phyloP scores from a whole-genome alignment of 2,329 filamentous ascomycete species.

The Septoria linicola region DNA sequence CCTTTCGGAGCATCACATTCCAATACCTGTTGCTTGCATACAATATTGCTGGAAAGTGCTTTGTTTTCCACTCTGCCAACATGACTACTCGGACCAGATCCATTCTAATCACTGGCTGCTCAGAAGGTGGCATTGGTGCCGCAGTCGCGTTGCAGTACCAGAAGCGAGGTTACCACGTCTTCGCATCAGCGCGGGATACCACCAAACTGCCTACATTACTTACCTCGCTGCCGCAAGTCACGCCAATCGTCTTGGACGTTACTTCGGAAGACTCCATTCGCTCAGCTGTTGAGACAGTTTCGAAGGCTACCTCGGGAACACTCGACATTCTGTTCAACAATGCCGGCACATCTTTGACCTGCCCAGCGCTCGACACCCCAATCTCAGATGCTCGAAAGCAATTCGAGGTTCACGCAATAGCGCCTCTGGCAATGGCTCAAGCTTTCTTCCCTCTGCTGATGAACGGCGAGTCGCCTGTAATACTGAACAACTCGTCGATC shows the following conservation, averaged over 20 bases:
- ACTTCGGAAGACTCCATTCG: slow-evolving; percentile 41
- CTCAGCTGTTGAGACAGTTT: slow-evolving; percentile 36
- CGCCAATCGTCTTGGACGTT: slow-evolving; percentile 45
- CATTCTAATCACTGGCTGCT: slow-evolving; percentile 36
- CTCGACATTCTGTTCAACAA: slow-evolving; percentile 53
- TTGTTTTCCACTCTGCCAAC: too few species aligned
- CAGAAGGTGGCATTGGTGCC: slow-evolving; percentile 43
- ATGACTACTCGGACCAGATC: not conserved
- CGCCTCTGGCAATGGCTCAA: slow-evolving; percentile 36
- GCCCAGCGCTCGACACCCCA: slow-evolving; percentile 29
- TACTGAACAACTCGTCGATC: slow-evolving; percentile 21
- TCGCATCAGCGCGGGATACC: slow-evolving; percentile 19
- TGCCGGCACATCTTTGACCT: slow-evolving; percentile 40
- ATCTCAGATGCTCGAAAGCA: slow-evolving; percentile 47
- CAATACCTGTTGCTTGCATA: too few species aligned
- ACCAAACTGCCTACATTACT: slow-evolving; percentile 33
- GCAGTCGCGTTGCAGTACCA: slow-evolving; percentile 43
- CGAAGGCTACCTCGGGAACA: slow-evolving; percentile 31
- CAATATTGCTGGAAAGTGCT: too few species aligned
- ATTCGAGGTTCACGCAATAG: slow-evolving; percentile 53
- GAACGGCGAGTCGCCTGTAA: not conserved
- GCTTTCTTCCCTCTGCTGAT: slow-evolving; percentile 50
- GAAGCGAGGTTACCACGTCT: slow-evolving; percentile 32
- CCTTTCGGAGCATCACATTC: too few species aligned
- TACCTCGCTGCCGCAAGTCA: slow-evolving; percentile 13